A percentile compares a stretch with the other conserved stretches of the same genome.
Conservation (phyloP, 202 grass and related monocot genomes). For the Setaria italica region DNA sequence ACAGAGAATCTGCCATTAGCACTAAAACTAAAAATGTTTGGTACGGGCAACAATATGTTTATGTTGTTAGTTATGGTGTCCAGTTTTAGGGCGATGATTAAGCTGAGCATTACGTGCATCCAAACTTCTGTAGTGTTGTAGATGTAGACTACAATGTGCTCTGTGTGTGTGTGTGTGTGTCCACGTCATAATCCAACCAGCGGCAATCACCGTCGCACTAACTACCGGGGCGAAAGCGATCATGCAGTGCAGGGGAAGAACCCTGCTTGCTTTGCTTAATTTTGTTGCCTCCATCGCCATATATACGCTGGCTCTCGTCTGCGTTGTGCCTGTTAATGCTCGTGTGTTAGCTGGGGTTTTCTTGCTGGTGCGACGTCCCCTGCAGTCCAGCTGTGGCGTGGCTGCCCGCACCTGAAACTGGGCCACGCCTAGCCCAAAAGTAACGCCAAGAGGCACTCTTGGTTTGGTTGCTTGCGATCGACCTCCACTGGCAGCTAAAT, state of each 20-base stretch:
- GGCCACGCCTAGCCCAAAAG: not conserved
- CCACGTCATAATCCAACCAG: too few species aligned
- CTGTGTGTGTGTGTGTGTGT: too few species aligned
- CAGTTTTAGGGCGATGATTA: not conserved
- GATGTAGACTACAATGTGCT: too few species aligned
- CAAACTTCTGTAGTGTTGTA: too few species aligned
- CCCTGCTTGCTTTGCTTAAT: not conserved
- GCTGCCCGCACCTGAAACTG: not conserved
- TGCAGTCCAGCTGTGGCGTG: slow-evolving; percentile 45
- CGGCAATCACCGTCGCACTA: not conserved
- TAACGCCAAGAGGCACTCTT: not conserved
- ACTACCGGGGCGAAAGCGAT: slow-evolving; percentile 1
- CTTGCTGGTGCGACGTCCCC: slow-evolving; percentile 29
- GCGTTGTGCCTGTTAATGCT: too few species aligned
- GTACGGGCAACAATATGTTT: not conserved
- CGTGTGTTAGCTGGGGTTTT: not conserved
- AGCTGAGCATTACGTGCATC: not conserved
- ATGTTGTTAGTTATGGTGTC: not conserved
- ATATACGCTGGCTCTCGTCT: not conserved
- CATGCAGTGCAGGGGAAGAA: too few species aligned
- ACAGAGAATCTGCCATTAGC: not conserved
- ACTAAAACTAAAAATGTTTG: not conserved
- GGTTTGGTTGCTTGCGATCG: not conserved
- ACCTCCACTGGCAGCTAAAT: not conserved
- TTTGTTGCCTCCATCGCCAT: not conserved